Evolutionary conservation across 176 grass and related monocot genomes (phyloP).

Genomic region (Eremochloa ophiuroides): DNA sequence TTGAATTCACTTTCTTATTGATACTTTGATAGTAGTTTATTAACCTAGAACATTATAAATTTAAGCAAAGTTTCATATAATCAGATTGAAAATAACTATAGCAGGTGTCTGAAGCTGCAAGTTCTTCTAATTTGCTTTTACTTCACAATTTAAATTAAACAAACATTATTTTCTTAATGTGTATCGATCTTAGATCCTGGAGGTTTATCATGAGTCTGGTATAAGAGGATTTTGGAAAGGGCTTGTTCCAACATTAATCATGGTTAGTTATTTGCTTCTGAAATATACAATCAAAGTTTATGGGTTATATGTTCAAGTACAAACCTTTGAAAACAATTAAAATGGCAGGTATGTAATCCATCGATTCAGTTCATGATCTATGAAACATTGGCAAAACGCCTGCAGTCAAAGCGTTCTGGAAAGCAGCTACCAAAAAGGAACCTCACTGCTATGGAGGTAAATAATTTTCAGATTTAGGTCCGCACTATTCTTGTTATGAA

Average conservation of each 20-base stretch:
- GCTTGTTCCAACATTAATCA: conserved; percentile 90
- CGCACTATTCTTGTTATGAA: neutral
- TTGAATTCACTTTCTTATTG: neutral
- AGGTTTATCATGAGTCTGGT: conserved; percentile 79
- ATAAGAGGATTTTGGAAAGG: conserved; percentile 98
- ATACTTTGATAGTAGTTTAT: neutral
- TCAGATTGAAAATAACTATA: neutral
- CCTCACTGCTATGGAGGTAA: conserved; percentile 83
- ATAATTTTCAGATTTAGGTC: neutral
- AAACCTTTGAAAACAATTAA: conserved; percentile 30
- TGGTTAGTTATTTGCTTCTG: conserved; percentile 56
- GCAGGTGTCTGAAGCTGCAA: neutral
- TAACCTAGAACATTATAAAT: neutral
- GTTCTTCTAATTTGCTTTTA: conserved; percentile 18
- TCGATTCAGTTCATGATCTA: conserved; percentile 99
- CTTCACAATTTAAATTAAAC: conserved; percentile 23
- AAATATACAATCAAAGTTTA: conserved; percentile 6
- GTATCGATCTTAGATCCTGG: conserved; percentile 33
- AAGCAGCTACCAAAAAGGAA: conserved; percentile 54
- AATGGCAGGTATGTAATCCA: conserved; percentile 86
- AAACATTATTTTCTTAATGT: conserved; percentile 15
- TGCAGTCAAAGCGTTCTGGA: conserved; percentile 56
- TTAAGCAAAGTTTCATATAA: neutral
- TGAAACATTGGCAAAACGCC: conserved; percentile 77
- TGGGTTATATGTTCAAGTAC: conserved; percentile 7